Base-by-base conservation (phyloP, 345 rosid genomes). In the Syzygium oleosum region DNA sequence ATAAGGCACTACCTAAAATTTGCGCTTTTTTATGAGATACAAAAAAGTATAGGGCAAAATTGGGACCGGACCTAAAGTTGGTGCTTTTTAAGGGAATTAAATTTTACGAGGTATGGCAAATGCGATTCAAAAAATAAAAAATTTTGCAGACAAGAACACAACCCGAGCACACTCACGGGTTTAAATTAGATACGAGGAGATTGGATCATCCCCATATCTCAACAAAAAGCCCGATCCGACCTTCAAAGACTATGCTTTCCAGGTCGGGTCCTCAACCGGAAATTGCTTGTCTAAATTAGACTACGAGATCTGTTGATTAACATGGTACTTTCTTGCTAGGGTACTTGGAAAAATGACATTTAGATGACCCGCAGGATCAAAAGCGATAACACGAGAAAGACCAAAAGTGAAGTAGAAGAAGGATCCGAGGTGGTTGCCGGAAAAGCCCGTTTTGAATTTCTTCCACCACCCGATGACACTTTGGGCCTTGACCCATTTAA, bases 61-160 rank as follows among this genome's bases (percentile, higher is more conserved):
- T 73, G 1, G 2, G 6, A 73, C 0, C 0, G 0, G 0, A n/a
- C 19, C 7, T 9, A 34, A 73, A 73, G 6, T 19, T 38, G 4
- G 6, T 73, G 46, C 2, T 73, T 73, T 73, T 34, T 5, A 19
- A 19, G 49, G 80, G 14, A 73, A 34, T 9, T 19, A 73, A 34
- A 19, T 73, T 22, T 34, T 38, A 34, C 19, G 13, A 73, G 43
- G 4, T 21, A 22, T 22, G 22, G 25, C 11, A 21, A 21, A 55
- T 7, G 22, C 3, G 23, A 73, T 73, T 9, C 11, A 9, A 38
- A 68, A 15, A 68, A 16, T 8, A 4, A 19, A 7, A 34, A 73
- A 19, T 19, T 73, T 3, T 73, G 5, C 14, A 19, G 2, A 38
- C 27, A 38, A 19, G 25, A 73, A 9, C 25, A 73, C 49, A 34